phyloP scores from a whole-genome alignment of 345 rosid species.

The Clausena lansium region DNA sequence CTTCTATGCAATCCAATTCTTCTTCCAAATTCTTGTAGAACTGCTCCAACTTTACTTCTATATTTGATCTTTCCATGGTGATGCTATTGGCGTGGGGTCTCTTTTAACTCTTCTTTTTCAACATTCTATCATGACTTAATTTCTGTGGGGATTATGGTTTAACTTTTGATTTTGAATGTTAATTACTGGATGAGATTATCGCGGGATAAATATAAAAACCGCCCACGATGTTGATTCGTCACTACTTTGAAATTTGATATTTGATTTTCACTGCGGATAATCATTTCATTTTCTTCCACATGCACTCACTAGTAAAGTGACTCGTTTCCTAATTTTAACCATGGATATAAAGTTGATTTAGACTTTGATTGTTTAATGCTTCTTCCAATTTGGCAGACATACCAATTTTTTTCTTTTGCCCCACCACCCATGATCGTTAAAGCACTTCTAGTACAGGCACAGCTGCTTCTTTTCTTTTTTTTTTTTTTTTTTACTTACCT shows the following conservation, averaged over 20 bases:
- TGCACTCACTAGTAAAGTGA: background rate
- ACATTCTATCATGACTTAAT: slow-evolving; percentile 3
- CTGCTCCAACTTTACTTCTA: slow-evolving; percentile 23
- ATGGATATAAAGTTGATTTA: background rate
- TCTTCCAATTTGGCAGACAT: slow-evolving; percentile 1
- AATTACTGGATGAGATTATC: slow-evolving; percentile 6
- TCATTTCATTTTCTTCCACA: too few relatives aligned
- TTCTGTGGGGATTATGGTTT: slow-evolving; percentile 9
- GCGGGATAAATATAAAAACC: slow-evolving; percentile 17
- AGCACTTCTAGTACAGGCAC: background rate
- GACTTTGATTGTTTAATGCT: background rate
- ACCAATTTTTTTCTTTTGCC: background rate
- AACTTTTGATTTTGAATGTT: slow-evolving; percentile 28
- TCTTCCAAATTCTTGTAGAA: slow-evolving; percentile 28
- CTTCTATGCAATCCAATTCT: slow-evolving; percentile 44
- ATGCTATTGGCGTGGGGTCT: slow-evolving; percentile 19
- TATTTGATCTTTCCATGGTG: slow-evolving; percentile 25
- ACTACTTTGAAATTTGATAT: slow-evolving; percentile 19
- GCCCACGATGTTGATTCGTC: slow-evolving; percentile 19
- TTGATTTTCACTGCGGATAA: background rate
- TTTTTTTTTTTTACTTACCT: too few relatives aligned
- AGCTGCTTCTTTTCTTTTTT: too few relatives aligned
- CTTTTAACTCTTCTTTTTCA: background rate
- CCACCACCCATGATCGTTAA: slow-evolving; percentile 1
- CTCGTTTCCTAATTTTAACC: background rate